Percentiles rank a stretch among this genome's conserved stretches.
Evolutionary conservation across 1,284 basidiomycete genomes (phyloP).

Genomic region (Termitomyces sp.): DNA sequence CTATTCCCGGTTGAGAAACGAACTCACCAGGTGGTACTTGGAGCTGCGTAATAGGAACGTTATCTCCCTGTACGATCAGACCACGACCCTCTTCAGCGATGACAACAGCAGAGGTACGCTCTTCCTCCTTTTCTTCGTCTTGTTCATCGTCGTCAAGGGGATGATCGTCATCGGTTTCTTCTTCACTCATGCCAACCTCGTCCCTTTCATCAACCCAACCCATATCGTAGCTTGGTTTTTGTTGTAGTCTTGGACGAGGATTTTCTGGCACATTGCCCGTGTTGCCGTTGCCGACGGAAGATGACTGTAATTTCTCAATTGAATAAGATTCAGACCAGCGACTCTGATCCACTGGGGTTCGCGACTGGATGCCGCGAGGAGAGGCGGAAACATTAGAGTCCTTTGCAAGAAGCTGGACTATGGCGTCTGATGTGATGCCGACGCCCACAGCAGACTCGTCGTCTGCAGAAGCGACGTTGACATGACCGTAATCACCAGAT

Average conservation of each 20-base stretch:
- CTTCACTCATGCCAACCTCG: conserved; percentile 63
- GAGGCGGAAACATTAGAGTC: conserved; percentile 43
- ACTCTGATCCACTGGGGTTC: conserved; percentile 47
- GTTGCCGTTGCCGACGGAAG: conserved; percentile 52
- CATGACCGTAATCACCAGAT: conserved; percentile 56
- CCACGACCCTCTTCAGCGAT: conserved; percentile 79
- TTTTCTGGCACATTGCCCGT: conserved; percentile 39
- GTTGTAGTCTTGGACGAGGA: conserved; percentile 39
- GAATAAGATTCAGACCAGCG: conserved; percentile 69
- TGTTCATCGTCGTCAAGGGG: conserved; percentile 40
- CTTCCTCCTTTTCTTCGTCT: conserved; percentile 54
- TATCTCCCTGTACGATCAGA: conserved; percentile 69
- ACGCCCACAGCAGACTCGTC: conserved; percentile 47
- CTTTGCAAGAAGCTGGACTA: conserved; percentile 52
- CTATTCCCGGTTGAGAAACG: background rate
- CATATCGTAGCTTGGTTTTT: conserved; percentile 68
- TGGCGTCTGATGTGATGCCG: conserved; percentile 59
- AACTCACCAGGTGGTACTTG: conserved; percentile 62
- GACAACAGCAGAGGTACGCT: conserved; percentile 69
- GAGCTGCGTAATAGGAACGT: conserved; percentile 53
- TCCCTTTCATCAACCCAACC: conserved; percentile 75
- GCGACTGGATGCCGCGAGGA: conserved; percentile 33
- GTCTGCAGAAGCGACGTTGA: conserved; percentile 60
- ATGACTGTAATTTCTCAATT: conserved; percentile 60
- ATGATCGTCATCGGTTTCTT: conserved; percentile 67